Percentiles rank a stretch among this genome's conserved stretches.
phyloP scores from a whole-genome alignment of 768 basidiomycete genomes.

The Pseudohyphozyma bogoriensis region DNA sequence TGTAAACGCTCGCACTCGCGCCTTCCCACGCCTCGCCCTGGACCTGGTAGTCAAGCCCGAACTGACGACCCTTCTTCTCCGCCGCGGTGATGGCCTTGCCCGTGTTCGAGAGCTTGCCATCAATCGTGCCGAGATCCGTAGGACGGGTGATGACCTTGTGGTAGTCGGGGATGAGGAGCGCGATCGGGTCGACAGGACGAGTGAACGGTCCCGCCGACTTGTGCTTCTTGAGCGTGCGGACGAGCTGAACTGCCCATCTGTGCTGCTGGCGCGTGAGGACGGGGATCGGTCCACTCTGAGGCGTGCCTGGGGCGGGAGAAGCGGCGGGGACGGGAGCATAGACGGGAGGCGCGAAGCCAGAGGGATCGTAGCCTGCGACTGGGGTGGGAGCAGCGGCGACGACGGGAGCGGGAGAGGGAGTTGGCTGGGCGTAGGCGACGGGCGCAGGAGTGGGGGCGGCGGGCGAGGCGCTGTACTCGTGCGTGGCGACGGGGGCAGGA shows the following conservation, averaged over 20 bases:
- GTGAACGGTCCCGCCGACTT: slow-evolving; percentile 75
- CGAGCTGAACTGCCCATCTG: slow-evolving; percentile 64
- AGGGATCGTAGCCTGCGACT: too few species aligned
- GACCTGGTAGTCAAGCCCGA: slow-evolving; percentile 26
- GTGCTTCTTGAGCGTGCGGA: slow-evolving; percentile 73
- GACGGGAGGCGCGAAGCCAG: too few species aligned
- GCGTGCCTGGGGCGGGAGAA: neutral
- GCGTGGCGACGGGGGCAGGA: neutral
- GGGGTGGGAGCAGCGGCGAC: neutral
- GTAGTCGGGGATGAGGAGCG: slow-evolving; percentile 65
- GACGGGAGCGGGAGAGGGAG: neutral
- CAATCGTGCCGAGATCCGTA: slow-evolving; percentile 89
- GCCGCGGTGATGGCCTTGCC: slow-evolving; percentile 20
- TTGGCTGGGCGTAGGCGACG: neutral
- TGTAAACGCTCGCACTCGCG: slow-evolving; percentile 47
- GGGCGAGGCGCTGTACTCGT: neutral
- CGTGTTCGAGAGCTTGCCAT: slow-evolving; percentile 58
- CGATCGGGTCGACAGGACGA: slow-evolving; percentile 77
- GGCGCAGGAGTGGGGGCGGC: neutral
- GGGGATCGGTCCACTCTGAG: slow-evolving; percentile 5
- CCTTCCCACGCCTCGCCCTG: slow-evolving; percentile 36
- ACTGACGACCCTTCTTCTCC: slow-evolving; percentile 6
- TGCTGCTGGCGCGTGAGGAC: slow-evolving; percentile 57
- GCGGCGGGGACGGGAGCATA: neutral
- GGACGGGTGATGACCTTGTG: slow-evolving; percentile 73